Evolutionary conservation across 176 grass and related monocot genomes (phyloP), one percentile per base, ranked within the genome.

Genomic region (Paspalum vaginatum): DNA sequence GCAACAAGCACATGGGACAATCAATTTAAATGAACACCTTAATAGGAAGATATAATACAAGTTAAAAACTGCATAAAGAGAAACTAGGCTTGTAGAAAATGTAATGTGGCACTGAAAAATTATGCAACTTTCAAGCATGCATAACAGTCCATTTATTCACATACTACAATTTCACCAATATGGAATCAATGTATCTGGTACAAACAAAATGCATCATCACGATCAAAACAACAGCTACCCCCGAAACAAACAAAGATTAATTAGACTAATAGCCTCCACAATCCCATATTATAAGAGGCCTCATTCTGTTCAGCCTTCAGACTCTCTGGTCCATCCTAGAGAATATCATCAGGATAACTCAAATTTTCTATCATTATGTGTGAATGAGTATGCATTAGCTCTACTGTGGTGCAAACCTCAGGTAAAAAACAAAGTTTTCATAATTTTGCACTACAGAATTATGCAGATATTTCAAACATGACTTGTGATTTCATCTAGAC

Each of bases 341-440:
- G 4, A 59, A 17, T 49, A 50, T 0, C 8, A 69, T 47, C 0
- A 2, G 41, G 18, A 44, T 20, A 69, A 47, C 66, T 69, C 46
- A 44, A 69, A 21, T 47, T 69, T 26, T 26, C 15, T 70, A 49
- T 7, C 68, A 49, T 70, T 70, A 26, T 70, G 67, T 70, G 43
- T 47, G 66, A 69, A 69, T 24, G 43, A 69, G 67, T 22, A 27
- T 32, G 0, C 68, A 70, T 32, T 48, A 70, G 24, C 45, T 4
- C 45, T 70, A 70, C 40, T n/a, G 47, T 49, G 45, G 59, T 74
- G 25, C 11, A 70, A 83, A 32, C 70, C 49, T 65, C 20, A 20
- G 65, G 15, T 75, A n/a, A 14, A 55, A 55, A n/a, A 21, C 21
- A 68, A 68, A 32, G 1, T 11, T 68, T 47, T 39, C 42, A 39